These are phyloP conservation scores for Turnera subulata DNA, from an alignment of 345 rosid species.

Conservation along the genomic window DNA sequence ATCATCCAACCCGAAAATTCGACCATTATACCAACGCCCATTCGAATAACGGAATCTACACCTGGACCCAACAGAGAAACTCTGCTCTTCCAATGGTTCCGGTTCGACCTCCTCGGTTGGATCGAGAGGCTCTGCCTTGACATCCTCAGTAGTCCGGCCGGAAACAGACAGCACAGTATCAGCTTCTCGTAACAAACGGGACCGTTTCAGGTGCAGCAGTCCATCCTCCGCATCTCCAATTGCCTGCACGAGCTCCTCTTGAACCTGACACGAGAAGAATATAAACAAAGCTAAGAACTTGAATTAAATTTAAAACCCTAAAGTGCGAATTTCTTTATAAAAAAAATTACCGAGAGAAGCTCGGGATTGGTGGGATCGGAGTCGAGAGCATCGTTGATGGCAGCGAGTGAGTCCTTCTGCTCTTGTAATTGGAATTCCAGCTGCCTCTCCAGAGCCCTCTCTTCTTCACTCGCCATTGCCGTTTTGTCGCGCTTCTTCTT, in stretches of 20 bases:
- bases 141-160: constrained; percentile 27
- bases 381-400: constrained; percentile 59
- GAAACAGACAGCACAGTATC: constrained; percentile 38
- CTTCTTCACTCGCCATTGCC: constrained; percentile 58
- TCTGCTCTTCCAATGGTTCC: constrained; percentile 43
- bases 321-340: no score
- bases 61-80: constrained; percentile 55
- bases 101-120: constrained; percentile 40
- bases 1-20: constrained; percentile 50
- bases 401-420: constrained; percentile 68
- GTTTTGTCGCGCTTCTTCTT: background rate
- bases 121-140: constrained; percentile 47
- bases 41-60: constrained; percentile 67
- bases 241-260: constrained; percentile 61
- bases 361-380: constrained; percentile 66
- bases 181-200: constrained; percentile 65
- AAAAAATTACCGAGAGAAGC: constrained; percentile 52
- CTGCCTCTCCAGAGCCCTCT: constrained; percentile 67
- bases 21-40: constrained; percentile 96
- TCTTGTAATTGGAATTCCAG: constrained; percentile 65
- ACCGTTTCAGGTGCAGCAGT: constrained; percentile 67
- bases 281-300: background rate
- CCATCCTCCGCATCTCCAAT: constrained; percentile 80
- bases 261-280: constrained; percentile 38
- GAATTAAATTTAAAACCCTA: background rate